Base-by-base conservation (phyloP, 2,329 filamentous ascomycete genomes). In the Mycocentrospora acerina region DNA sequence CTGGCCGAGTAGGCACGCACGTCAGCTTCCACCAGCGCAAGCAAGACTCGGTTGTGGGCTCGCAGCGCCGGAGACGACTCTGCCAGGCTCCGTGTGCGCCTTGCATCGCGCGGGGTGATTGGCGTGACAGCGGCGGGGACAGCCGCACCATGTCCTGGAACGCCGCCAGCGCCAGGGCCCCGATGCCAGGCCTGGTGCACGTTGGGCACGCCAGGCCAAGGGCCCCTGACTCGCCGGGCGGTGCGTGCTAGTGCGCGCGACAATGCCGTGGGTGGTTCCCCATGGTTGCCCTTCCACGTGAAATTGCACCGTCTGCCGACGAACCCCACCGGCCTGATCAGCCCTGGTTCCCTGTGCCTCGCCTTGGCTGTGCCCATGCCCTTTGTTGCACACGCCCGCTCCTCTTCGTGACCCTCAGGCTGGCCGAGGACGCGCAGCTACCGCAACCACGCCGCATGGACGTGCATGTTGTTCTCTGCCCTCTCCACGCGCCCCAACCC, bases 361-460 rank as follows among this genome's bases (percentile, higher is more conserved):
- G 29, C 25, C 36, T 48, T 39, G 54, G 52, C 51, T 50, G 47
- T 51, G 49, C 52, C 45, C 53, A 27, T 36, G 36, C 40, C 35
- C 35, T 34, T 35, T 24, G 7, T 17, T 34, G 27, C 18, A 18
- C 24, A 29, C 25, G 14, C 29, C 13, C 34, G 14, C 24, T 22
- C 32, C 19, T 31, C n/a, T 26, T 33, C n/a, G 16, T 35, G 26
- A 27, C 33, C 7, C 35, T 11, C 32, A 29, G 15, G 19, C 31
- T 41, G 40, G 30, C 40, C 18, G 52, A 51, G 44, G 5, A 42
- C 40, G 40, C 42, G 48, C 48, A 34, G 37, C 42, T 30, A 36
- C 40, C 46, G 49, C 46, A 50, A 40, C 40, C 40, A 40, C 43
- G 35, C 35, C 40, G 43, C 38, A 57, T 57, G 52, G 54, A 52